Conservation (phyloP, 345 rosid genomes). For the Cardamine resedifolia region DNA sequence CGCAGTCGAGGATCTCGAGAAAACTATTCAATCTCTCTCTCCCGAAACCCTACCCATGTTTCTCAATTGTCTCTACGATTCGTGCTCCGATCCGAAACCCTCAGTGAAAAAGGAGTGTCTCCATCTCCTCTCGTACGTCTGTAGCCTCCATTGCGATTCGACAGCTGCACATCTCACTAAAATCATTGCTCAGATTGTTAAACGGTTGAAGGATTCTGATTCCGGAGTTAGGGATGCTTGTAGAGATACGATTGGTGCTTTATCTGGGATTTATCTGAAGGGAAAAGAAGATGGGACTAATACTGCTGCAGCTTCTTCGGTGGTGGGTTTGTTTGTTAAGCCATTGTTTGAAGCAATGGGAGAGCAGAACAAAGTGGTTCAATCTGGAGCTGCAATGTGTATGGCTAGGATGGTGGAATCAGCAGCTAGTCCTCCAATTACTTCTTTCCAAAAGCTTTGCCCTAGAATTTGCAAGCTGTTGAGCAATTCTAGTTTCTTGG, state of each 20-base stretch:
- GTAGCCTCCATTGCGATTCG: slow-evolving; percentile 61
- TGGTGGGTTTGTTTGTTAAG: slow-evolving; percentile 76
- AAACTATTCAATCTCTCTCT: slow-evolving; percentile 62
- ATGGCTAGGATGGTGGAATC: slow-evolving; percentile 91
- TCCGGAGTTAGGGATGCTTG: slow-evolving; percentile 95
- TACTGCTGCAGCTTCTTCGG: slow-evolving; percentile 39
- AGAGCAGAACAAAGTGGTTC: slow-evolving; percentile 91
- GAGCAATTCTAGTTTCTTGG: slow-evolving; percentile 75
- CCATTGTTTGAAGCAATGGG: slow-evolving; percentile 97
- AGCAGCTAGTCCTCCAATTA: slow-evolving; percentile 56
- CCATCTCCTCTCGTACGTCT: slow-evolving; percentile 61
- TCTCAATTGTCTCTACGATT: slow-evolving; percentile 83
- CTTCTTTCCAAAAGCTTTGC: slow-evolving; percentile 80
- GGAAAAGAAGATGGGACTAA: slow-evolving; percentile 44
- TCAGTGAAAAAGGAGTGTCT: slow-evolving; percentile 86
- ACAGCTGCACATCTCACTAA: slow-evolving; percentile 69
- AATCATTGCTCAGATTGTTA: slow-evolving; percentile 68
- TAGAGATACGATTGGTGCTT: slow-evolving; percentile 73
- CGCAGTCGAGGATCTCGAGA: slow-evolving; percentile 89
- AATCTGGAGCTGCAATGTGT: slow-evolving; percentile 85
- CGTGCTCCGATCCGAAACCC: slow-evolving; percentile 81
- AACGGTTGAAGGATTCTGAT: slow-evolving; percentile 80
- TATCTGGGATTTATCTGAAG: slow-evolving; percentile 68
- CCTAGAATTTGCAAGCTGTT: slow-evolving; percentile 89
- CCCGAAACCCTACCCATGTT: slow-evolving; percentile 83